Evolutionary conservation across 75 land plant genomes (phyloP), one percentile per base, ranked within the genome.

Genomic region (Ceratopteris richardii): DNA sequence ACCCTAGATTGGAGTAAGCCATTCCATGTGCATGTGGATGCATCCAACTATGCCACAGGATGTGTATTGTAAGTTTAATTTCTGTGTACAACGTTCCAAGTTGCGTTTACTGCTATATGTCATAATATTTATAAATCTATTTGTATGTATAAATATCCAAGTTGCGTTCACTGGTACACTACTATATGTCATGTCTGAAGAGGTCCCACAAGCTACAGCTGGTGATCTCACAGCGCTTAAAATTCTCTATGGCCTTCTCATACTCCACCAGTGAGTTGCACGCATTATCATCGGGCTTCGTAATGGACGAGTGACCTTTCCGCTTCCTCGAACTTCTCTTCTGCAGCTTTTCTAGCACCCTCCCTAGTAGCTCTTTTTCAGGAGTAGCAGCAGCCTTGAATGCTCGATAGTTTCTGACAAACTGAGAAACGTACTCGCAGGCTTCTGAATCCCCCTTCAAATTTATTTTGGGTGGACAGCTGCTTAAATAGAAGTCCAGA

Each of bases 201-300:
- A 60, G 44, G 2, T 60, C 62, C 62, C 51, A 44, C 14, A 60
- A 28, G 47, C 62, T 60, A n/a, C n/a, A n/a, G 19, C 23, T 60
- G 27, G 62, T 42, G 50, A 60, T 24, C 27, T 60, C 51, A 60
- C 29, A 60, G 25, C 44, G 44, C 62, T 60, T 44, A 28, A 62
- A 62, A 55, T 31, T 62, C n/a, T 62, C 57, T 27, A 62, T 62
- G 31, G 56, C 64, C 25, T 62, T 51, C 36, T 62, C 56, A 33
- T 62, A 62, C 7, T 62, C 64, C 64, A 51, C 64, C 16, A 62
- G 24, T 19, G 64, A 51, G 29, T 20, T 31, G 25, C 51, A 27
- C 20, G 57, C 13, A 24, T 10, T 24, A 29, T 13, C 40, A 16
- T 20, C 52, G 20, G 64, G 21, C 22, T 51, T 62, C 27, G 23